phyloP scores from a whole-genome alignment of 1,284 basidiomycete genomes.

The Lentinula novae-zelandiae region DNA sequence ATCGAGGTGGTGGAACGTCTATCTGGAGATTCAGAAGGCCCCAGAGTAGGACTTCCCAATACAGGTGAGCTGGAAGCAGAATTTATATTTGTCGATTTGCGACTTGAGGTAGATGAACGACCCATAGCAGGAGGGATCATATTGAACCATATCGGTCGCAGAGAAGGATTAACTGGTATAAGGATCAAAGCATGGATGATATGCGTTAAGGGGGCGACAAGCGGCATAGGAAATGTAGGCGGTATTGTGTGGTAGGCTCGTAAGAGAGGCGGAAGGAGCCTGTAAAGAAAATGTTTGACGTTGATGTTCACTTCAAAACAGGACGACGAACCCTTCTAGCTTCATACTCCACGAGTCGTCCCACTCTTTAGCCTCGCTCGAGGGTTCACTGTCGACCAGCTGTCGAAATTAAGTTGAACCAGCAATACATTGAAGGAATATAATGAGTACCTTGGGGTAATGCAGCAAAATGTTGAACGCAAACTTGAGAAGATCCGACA shows the following conservation, averaged over 20 bases:
- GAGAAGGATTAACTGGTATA: conserved; percentile 57
- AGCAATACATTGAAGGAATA: conserved; percentile 1
- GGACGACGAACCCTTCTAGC: conserved; percentile 51
- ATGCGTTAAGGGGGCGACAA: conserved; percentile 67
- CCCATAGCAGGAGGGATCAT: conserved; percentile 20
- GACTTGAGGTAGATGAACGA: conserved; percentile 10
- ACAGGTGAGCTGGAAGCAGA: conserved; percentile 13
- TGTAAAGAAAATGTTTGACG: conserved; percentile 19
- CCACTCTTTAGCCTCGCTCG: conserved; percentile 11
- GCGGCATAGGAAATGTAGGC: conserved; percentile 53
- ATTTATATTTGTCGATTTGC: conserved; percentile 7
- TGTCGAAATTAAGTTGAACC: conserved; percentile 15
- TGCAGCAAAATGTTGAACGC: conserved; percentile 73
- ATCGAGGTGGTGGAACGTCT: conserved; percentile 33
- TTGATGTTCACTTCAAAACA: conserved; percentile 2
- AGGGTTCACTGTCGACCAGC: conserved; percentile 43
- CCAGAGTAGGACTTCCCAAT: not conserved
- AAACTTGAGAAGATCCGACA: conserved; percentile 74
- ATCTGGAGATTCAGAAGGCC: conserved; percentile 31
- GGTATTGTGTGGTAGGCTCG: conserved; percentile 61
- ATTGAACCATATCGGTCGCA: conserved; percentile 49
- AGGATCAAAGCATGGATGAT: conserved; percentile 72
- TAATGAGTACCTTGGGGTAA: conserved; percentile 50
- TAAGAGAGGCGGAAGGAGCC: conserved; percentile 57
- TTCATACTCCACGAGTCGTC: conserved; percentile 70